A percentile compares a stretch with the other conserved stretches of the same genome.
These are phyloP conservation scores for Bipolaris cookei DNA, from an alignment of 2,329 filamentous ascomycete species.

Conservation along the genomic window DNA sequence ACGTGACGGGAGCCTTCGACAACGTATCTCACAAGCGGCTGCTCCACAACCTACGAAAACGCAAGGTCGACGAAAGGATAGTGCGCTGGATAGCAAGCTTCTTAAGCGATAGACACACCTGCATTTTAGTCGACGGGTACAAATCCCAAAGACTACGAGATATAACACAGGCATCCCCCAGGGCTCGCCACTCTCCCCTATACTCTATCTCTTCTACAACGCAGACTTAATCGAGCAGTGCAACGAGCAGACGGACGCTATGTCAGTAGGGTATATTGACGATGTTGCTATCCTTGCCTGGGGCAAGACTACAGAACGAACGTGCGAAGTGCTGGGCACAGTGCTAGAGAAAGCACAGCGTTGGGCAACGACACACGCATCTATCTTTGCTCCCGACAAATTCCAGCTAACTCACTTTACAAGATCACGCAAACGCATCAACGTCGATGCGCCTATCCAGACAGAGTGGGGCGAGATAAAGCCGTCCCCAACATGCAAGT, in stretches of 20 bases:
- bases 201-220: conserved; percentile 46
- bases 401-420: conserved; percentile 39
- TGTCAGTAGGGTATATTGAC: conserved; percentile 32
- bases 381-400: conserved; percentile 38
- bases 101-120: conserved; percentile 21
- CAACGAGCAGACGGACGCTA: conserved; percentile 15
- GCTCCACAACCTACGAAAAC: conserved; percentile 29
- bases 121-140: conserved; percentile 22
- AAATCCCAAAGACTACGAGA: conserved; percentile 17
- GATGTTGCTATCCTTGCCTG: conserved; percentile 28
- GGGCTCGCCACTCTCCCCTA: conserved; percentile 40
- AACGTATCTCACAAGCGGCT: conserved; percentile 32
- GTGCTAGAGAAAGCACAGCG: conserved; percentile 20
- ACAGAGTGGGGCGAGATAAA: conserved; percentile 27
- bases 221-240: conserved; percentile 35
- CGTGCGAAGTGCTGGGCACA: conserved; percentile 22
- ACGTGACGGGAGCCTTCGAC: conserved; percentile 42
- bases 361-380: conserved; percentile 34
- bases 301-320: conserved; percentile 23
- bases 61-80: conserved; percentile 20
- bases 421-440: conserved; percentile 22
- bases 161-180: conserved; percentile 36
- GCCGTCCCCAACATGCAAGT: conserved; percentile 16
- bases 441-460: conserved; percentile 12
- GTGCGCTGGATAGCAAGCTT: conserved; percentile 29